A percentile compares a stretch with the other conserved stretches of the same genome.
These are phyloP conservation scores for Fusarium proliferatum DNA, from an alignment of 2,329 filamentous ascomycete species.

Conservation along the genomic window DNA sequence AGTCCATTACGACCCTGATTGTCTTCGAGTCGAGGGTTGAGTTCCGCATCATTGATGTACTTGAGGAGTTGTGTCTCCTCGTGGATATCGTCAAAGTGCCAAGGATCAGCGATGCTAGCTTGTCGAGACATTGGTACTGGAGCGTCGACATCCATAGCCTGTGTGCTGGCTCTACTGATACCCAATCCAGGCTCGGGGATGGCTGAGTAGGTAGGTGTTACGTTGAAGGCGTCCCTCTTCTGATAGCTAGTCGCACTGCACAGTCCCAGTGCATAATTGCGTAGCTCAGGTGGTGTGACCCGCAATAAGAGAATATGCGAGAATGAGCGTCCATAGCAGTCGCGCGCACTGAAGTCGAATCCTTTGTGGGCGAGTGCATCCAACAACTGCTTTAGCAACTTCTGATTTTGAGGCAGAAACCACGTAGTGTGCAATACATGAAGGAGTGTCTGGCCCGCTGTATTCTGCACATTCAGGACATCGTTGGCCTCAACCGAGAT, in stretches of 20 bases:
- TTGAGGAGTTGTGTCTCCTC: slow-evolving; percentile 41
- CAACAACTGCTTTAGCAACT: slow-evolving; percentile 46
- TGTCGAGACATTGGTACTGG: slow-evolving; percentile 10
- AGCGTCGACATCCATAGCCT: slow-evolving; percentile 43
- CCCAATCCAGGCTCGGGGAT: slow-evolving; percentile 6
- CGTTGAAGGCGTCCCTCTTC: slow-evolving; percentile 63
- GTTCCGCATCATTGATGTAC: slow-evolving; percentile 28
- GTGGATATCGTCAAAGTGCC: slow-evolving; percentile 9
- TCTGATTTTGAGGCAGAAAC: slow-evolving; percentile 43
- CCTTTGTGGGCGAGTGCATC: slow-evolving; percentile 23
- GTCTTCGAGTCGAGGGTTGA: slow-evolving; percentile 42
- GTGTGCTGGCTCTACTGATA: slow-evolving; percentile 5
- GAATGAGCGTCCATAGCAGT: slow-evolving; percentile 64
- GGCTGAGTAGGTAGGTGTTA: slow-evolving; percentile 35
- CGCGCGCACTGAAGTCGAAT: slow-evolving; percentile 52
- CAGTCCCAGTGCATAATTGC: slow-evolving; percentile 41
- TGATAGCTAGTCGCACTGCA: slow-evolving; percentile 49
- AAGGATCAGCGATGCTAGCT: not conserved
- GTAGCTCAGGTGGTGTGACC: slow-evolving; percentile 48
- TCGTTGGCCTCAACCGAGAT: slow-evolving; percentile 15
- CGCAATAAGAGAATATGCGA: slow-evolving; percentile 58
- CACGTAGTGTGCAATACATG: slow-evolving; percentile 55
- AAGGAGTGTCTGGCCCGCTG: slow-evolving; percentile 61
- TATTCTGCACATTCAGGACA: slow-evolving; percentile 52
- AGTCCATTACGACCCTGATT: slow-evolving; percentile 65